Percentiles rank a stretch among this genome's conserved stretches.
phyloP scores from a whole-genome alignment of 1,284 basidiomycete species.

The Fomes fomentarius region DNA sequence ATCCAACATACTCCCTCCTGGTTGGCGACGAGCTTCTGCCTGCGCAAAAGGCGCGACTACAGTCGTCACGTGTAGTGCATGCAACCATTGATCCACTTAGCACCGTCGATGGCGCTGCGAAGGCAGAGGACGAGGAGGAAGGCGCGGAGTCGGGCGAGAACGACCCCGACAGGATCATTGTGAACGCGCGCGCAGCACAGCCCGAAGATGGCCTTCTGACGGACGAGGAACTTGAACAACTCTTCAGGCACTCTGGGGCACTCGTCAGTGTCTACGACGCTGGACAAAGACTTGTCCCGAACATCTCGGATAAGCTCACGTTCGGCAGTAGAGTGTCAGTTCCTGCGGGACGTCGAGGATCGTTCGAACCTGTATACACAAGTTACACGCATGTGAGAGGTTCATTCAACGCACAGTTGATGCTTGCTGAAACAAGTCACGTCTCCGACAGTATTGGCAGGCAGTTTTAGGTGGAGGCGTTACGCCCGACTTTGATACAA shows the following conservation, averaged over 20 bases:
- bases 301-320: slow-evolving; percentile 36
- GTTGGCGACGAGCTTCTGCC: slow-evolving; percentile 59
- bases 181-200: slow-evolving; percentile 69
- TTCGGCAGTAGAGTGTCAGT: slow-evolving; percentile 54
- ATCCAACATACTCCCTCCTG: slow-evolving; percentile 86
- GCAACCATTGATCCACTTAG: slow-evolving; percentile 71
- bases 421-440: not conserved
- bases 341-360: slow-evolving; percentile 46
- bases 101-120: slow-evolving; percentile 33
- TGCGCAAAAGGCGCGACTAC: slow-evolving; percentile 57
- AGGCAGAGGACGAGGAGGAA: slow-evolving; percentile 48
- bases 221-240: slow-evolving; percentile 57
- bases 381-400: slow-evolving; percentile 61
- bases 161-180: slow-evolving; percentile 77
- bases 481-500: not conserved
- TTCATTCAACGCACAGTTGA: not conserved
- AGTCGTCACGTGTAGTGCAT: slow-evolving; percentile 81
- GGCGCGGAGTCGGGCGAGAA: slow-evolving; percentile 37
- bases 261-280: slow-evolving; percentile 62
- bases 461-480: slow-evolving; percentile 67
- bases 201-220: slow-evolving; percentile 75
- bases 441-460: slow-evolving; percentile 66
- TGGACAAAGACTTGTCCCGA: slow-evolving; percentile 36
- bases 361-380: slow-evolving; percentile 78
- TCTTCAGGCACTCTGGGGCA: slow-evolving; percentile 47